Conservation (phyloP, 2,329 filamentous ascomycete genomes). For the Colletotrichum sp. region DNA sequence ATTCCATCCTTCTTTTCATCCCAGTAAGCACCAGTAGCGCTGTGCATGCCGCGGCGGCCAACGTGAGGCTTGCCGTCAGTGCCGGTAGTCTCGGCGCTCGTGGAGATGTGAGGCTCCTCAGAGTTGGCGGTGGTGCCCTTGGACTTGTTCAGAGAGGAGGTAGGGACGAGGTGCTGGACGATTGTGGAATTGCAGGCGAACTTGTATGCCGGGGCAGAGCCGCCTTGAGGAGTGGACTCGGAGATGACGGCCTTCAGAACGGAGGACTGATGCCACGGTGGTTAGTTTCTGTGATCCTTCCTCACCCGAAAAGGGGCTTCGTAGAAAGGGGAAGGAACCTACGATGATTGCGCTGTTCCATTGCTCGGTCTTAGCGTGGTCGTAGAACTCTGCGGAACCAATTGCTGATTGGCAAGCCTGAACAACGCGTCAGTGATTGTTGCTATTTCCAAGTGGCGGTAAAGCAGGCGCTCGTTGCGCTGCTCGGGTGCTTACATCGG, state of each 20-base stretch:
- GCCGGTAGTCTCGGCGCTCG: slow-evolving; percentile 53
- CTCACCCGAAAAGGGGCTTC: not conserved
- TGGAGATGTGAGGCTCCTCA: slow-evolving; percentile 58
- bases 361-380: slow-evolving; percentile 80
- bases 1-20: slow-evolving; percentile 90
- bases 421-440: slow-evolving; percentile 16
- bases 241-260: slow-evolving; percentile 80
- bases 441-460: not conserved
- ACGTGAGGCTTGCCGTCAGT: slow-evolving; percentile 73
- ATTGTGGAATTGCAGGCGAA: slow-evolving; percentile 98
- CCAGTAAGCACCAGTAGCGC: slow-evolving; percentile 85
- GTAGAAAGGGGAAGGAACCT: slow-evolving; percentile 32
- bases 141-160: slow-evolving; percentile 66
- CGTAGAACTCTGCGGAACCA: slow-evolving; percentile 77
- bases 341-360: slow-evolving; percentile 97
- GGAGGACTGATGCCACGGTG: slow-evolving; percentile 59
- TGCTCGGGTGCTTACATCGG: slow-evolving; percentile 65
- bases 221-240: slow-evolving; percentile 66
- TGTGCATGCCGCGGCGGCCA: slow-evolving; percentile 89
- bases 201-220: slow-evolving; percentile 74
- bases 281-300: not conserved
- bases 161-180: slow-evolving; percentile 86
- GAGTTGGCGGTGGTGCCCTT: slow-evolving; percentile 53
- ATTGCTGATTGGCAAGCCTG: slow-evolving; percentile 86
- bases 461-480: not conserved